phyloP scores from a whole-genome alignment of 108 stramenopile species.

The Cyclotella distinguenda region DNA sequence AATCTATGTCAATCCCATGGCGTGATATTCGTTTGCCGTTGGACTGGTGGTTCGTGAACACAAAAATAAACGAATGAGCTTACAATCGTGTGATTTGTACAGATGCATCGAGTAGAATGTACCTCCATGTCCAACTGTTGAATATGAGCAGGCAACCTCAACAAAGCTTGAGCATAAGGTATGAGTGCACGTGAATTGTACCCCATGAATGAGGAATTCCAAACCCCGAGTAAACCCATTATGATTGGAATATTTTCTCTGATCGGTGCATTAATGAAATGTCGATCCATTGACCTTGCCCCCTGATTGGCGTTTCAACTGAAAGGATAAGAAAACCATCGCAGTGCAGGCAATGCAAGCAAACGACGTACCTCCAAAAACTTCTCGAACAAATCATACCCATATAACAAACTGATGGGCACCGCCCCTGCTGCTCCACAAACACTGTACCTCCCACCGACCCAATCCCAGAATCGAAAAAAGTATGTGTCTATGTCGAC shows the following conservation, averaged over 20 bases:
- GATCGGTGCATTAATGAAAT: slow-evolving; percentile 93
- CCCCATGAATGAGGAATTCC: slow-evolving; percentile 97
- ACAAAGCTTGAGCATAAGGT: slow-evolving; percentile 97
- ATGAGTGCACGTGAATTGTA: slow-evolving; percentile 82
- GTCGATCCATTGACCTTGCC: slow-evolving; percentile 94
- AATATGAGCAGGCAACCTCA: slow-evolving; percentile 98
- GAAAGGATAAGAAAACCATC: too few species aligned
- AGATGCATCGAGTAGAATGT: slow-evolving; percentile 52
- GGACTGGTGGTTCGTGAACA: too few species aligned
- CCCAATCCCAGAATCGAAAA: slow-evolving; percentile 97
- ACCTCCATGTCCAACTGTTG: slow-evolving; percentile 99
- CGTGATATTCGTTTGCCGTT: slow-evolving; percentile 87
- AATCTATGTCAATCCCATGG: slow-evolving; percentile 83
- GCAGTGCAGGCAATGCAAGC: neutral
- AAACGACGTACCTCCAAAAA: slow-evolving; percentile 74
- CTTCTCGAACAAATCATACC: slow-evolving; percentile 90
- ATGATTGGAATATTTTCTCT: slow-evolving; percentile 93
- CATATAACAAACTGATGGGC: slow-evolving; percentile 91
- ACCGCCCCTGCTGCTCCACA: slow-evolving; percentile 93
- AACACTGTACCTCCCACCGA: slow-evolving; percentile 94
- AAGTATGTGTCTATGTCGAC: slow-evolving; percentile 87
- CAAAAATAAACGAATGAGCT: too few species aligned
- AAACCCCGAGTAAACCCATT: slow-evolving; percentile 97
- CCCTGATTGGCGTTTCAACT: too few species aligned
- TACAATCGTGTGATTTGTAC: too few species aligned